Conservation (phyloP, 2,329 filamentous ascomycete species). For the Fusarium sp. region DNA sequence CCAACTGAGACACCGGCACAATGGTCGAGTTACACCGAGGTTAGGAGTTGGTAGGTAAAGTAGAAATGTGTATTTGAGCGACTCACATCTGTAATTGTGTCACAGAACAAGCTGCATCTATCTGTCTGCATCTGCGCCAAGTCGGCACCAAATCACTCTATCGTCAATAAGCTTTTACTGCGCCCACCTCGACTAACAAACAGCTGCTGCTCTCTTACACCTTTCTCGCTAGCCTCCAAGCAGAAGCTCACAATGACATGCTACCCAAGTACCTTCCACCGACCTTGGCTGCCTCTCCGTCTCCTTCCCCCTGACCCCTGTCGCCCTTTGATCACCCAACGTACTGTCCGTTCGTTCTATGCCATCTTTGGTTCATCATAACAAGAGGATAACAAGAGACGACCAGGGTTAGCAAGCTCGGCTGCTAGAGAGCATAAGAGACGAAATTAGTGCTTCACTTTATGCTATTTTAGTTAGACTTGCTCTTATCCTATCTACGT, state of each 20-base stretch:
- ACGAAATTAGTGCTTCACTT: not conserved
- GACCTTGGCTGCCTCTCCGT: not conserved
- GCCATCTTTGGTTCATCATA: not conserved
- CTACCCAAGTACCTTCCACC: not conserved
- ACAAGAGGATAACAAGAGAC: not conserved
- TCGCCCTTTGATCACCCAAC: not conserved
- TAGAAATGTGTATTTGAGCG: not conserved
- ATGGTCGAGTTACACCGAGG: not conserved
- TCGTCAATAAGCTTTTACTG: constrained; percentile 44
- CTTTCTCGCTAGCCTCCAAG: constrained; percentile 17
- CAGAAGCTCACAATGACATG: constrained; percentile 25
- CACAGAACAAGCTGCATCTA: not conserved
- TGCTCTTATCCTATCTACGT: not conserved
- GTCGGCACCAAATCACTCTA: constrained; percentile 41
- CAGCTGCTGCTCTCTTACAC: not conserved
- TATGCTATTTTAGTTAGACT: not conserved
- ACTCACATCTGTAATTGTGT: not conserved
- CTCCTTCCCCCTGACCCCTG: not conserved
- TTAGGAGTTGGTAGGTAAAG: not conserved
- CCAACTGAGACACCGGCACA: not conserved
- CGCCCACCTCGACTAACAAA: constrained; percentile 34
- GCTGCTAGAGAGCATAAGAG: not conserved
- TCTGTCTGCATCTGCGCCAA: constrained; percentile 32
- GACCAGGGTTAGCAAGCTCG: not conserved
- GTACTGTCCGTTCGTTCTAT: not conserved